Evolutionary conservation across 805 yeast genomes (phyloP).

Genomic region (Ogataea siamensis): DNA sequence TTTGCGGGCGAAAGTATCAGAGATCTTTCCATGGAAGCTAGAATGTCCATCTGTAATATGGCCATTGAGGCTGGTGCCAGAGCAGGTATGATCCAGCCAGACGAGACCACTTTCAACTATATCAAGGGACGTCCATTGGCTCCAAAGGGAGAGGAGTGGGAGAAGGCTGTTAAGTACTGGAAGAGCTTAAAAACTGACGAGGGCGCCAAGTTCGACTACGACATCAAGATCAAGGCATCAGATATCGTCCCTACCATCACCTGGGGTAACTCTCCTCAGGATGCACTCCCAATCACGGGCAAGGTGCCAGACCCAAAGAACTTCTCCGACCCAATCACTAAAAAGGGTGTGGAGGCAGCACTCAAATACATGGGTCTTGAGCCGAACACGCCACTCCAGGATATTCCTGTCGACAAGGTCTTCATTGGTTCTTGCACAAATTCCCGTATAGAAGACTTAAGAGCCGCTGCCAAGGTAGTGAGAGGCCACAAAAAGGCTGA

Average conservation of each 20-base stretch:
- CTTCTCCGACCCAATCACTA: conserved; percentile 67
- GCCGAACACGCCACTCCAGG: conserved; percentile 75
- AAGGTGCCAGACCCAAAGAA: conserved; percentile 86
- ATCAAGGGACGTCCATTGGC: conserved; percentile 92
- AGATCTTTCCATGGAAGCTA: conserved; percentile 89
- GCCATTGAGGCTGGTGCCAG: conserved; percentile 99
- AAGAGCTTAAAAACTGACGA: conserved; percentile 80
- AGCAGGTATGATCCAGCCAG: conserved; percentile 99
- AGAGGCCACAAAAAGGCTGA: conserved; percentile 86
- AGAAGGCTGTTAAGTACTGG: conserved; percentile 92
- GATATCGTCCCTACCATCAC: conserved; percentile 96
- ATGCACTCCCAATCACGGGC: conserved; percentile 92
- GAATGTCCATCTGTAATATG: conserved; percentile 99
- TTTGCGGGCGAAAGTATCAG: conserved; percentile 95
- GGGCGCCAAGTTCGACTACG: conserved; percentile 86
- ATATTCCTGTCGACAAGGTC: conserved; percentile 84
- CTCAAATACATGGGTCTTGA: conserved; percentile 86
- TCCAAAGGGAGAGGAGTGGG: conserved; percentile 94
- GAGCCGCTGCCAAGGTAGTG: conserved; percentile 92
- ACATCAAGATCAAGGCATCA: conserved; percentile 72
- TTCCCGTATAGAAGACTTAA: conserved; percentile 93
- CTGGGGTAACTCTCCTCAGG: conserved; percentile 99
- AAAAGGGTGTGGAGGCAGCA: conserved; percentile 87
- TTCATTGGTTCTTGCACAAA: conserved; percentile 98
- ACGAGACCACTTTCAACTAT: conserved; percentile 82